Conservation (phyloP, 805 yeast genomes). For the Candida schatavii region DNA sequence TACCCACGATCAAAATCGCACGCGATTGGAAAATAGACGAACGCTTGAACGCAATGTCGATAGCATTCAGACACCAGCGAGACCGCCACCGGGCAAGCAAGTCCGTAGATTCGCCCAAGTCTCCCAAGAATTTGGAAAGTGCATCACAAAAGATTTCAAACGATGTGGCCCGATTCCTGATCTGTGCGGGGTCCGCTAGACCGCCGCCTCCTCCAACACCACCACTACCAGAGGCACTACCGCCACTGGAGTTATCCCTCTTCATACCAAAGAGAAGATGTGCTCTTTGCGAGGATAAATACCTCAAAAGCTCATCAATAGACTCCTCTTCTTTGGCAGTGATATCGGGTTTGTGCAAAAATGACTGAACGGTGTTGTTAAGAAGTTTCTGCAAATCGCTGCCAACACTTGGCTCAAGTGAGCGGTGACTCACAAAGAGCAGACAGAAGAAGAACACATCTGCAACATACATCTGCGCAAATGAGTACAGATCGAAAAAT, state of each 20-base stretch:
- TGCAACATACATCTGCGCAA: slow-evolving; percentile 63
- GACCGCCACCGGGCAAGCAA: slow-evolving; percentile 56
- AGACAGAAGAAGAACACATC: slow-evolving; percentile 70
- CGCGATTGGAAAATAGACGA: slow-evolving; percentile 63
- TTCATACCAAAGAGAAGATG: slow-evolving; percentile 69
- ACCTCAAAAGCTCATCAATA: slow-evolving; percentile 47
- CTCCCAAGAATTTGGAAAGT: slow-evolving; percentile 50
- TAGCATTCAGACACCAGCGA: slow-evolving; percentile 62
- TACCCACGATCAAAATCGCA: slow-evolving; percentile 68
- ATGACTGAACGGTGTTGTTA: slow-evolving; percentile 68
- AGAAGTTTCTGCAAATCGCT: slow-evolving; percentile 57
- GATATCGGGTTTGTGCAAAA: slow-evolving; percentile 55
- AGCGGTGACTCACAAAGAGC: slow-evolving; percentile 52
- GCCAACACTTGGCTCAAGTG: slow-evolving; percentile 49
- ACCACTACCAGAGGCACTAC: too few relatives aligned
- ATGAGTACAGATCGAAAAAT: slow-evolving; percentile 65
- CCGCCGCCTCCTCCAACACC: slow-evolving; percentile 9
- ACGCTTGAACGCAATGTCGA: slow-evolving; percentile 58
- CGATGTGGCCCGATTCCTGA: slow-evolving; percentile 39
- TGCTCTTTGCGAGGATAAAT: slow-evolving; percentile 59
- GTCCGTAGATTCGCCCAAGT: slow-evolving; percentile 40
- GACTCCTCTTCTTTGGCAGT: slow-evolving; percentile 32
- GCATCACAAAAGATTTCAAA: slow-evolving; percentile 60
- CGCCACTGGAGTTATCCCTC: slow-evolving; percentile 40
- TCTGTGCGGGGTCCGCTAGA: slow-evolving; percentile 28